These are phyloP conservation scores for Penicillium sp. DNA, from an alignment of 2,329 filamentous ascomycete genomes.

Conservation along the genomic window DNA sequence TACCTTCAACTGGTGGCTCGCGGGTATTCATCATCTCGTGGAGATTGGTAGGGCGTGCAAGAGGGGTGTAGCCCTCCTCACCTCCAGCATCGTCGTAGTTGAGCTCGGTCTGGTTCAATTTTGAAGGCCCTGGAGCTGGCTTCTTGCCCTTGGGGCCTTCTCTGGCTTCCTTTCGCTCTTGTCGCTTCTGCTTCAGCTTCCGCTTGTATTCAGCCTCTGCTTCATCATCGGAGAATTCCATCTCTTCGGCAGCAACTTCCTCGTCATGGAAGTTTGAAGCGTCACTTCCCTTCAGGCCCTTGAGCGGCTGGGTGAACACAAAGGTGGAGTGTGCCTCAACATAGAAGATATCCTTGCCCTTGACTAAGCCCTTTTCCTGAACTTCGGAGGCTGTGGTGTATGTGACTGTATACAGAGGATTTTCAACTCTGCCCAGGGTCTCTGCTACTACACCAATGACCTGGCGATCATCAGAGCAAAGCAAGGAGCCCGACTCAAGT, in stretches of 20 bases:
- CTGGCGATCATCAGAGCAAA: constrained; percentile 73
- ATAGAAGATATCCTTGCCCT: constrained; percentile 74
- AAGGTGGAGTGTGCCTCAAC: constrained; percentile 74
- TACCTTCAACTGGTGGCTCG: constrained; percentile 39
- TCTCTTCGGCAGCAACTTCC: constrained; percentile 79
- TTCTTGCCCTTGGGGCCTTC: constrained; percentile 42
- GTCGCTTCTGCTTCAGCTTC: constrained; percentile 65
- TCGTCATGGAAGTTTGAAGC: constrained; percentile 95
- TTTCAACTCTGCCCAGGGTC: constrained; percentile 78
- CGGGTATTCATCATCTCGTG: constrained; percentile 49
- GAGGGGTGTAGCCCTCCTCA: constrained; percentile 63
- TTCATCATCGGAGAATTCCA: constrained; percentile 96
- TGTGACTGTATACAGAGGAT: constrained; percentile 80
- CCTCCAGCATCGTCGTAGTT: constrained; percentile 65
- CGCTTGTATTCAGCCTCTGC: constrained; percentile 81
- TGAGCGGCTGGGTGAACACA: constrained; percentile 82
- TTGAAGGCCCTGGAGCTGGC: constrained; percentile 39
- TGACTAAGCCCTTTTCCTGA: constrained; percentile 62
- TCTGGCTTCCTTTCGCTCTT: constrained; percentile 53
- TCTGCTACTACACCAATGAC: constrained; percentile 83
- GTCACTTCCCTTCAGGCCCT: constrained; percentile 80
- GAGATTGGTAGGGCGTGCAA: constrained; percentile 67
- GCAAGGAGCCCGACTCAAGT: constrained; percentile 76
- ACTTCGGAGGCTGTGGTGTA: constrained; percentile 71
- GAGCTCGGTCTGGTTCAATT: constrained; percentile 48